Percentiles rank a stretch among this genome's conserved stretches.
These are phyloP conservation scores for Coemansia sp. DNA, from an alignment of 192 early-diverging fungal species.

Conservation along the genomic window DNA sequence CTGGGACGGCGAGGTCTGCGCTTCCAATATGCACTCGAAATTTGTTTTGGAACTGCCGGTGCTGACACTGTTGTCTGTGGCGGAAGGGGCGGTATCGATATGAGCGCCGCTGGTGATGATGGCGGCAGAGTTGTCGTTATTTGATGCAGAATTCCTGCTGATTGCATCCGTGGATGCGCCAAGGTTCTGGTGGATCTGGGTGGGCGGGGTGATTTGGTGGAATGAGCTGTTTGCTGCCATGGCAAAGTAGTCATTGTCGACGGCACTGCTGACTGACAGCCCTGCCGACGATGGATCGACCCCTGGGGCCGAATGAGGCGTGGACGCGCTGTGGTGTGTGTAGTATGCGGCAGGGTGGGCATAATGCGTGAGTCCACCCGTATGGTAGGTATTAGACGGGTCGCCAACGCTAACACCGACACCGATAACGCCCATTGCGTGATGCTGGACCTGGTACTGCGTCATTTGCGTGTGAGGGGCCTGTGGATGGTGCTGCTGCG, in stretches of 20 bases:
- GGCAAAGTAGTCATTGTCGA: conserved; percentile 33
- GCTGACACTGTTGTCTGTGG: conserved; percentile 8
- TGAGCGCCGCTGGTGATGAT: not conserved
- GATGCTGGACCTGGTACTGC: conserved; percentile 37
- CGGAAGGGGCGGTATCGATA: not conserved
- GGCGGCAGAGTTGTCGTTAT: not conserved
- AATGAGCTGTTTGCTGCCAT: conserved; percentile 24
- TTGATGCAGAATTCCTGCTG: not conserved
- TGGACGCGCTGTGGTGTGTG: conserved; percentile 15
- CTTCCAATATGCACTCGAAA: conserved; percentile 47
- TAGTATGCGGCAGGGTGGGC: conserved; percentile 31
- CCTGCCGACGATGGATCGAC: conserved; percentile 19
- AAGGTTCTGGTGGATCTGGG: conserved; percentile 12
- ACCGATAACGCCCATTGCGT: conserved; percentile 11
- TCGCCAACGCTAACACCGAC: not conserved
- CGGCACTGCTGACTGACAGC: conserved; percentile 3
- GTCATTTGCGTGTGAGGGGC: conserved; percentile 19
- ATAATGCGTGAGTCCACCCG: conserved; percentile 25
- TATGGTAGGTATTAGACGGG: conserved; percentile 16
- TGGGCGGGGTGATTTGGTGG: conserved; percentile 11
- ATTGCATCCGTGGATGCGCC: not conserved
- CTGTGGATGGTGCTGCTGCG: conserved; percentile 15
- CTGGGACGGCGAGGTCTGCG: conserved; percentile 48
- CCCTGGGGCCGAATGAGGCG: conserved; percentile 8
- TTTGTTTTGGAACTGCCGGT: conserved; percentile 18